Evolutionary conservation across 2,329 filamentous ascomycete species (phyloP).

Genomic region (Claviceps sp.): DNA sequence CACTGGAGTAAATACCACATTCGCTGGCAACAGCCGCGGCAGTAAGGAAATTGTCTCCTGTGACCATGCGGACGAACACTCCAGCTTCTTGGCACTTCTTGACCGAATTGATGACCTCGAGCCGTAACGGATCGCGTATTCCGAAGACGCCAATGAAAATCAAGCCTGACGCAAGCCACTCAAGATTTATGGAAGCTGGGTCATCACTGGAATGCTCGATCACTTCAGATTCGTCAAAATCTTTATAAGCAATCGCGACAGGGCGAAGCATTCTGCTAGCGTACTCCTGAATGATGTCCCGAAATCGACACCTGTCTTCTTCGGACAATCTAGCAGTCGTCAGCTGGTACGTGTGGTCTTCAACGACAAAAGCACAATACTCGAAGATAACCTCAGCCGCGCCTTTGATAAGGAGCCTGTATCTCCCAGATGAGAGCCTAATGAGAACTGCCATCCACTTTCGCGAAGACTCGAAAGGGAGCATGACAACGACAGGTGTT

Average conservation of each 20-base stretch:
- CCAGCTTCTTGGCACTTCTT: conserved; percentile 48
- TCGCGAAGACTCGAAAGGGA: conserved; percentile 39
- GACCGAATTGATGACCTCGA: conserved; percentile 49
- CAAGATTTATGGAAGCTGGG: conserved; percentile 20
- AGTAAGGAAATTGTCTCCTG: conserved; percentile 33
- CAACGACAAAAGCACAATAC: conserved; percentile 27
- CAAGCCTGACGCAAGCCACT: conserved; percentile 33
- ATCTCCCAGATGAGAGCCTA: conserved; percentile 30
- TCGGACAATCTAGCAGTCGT: conserved; percentile 16
- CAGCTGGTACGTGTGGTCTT: conserved; percentile 28
- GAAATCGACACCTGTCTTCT: conserved; percentile 18
- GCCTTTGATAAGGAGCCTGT: conserved; percentile 42
- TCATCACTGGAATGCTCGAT: conserved; percentile 34
- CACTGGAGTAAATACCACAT: conserved; percentile 36
- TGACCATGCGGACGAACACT: conserved; percentile 53
- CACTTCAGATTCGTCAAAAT: conserved; percentile 56
- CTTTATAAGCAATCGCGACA: conserved; percentile 61
- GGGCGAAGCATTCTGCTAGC: conserved; percentile 59
- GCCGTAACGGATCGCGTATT: conserved; percentile 54
- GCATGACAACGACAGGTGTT: conserved; percentile 30
- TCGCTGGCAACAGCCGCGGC: conserved; percentile 30
- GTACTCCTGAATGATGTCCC: conserved; percentile 32
- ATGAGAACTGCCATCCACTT: conserved; percentile 45
- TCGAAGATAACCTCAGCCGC: conserved; percentile 42
- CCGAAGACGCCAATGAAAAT: conserved; percentile 39